Percentiles rank a stretch among this genome's conserved stretches.
These are phyloP conservation scores for Nemania abortiva DNA, from an alignment of 2,329 filamentous ascomycete genomes.

Conservation along the genomic window DNA sequence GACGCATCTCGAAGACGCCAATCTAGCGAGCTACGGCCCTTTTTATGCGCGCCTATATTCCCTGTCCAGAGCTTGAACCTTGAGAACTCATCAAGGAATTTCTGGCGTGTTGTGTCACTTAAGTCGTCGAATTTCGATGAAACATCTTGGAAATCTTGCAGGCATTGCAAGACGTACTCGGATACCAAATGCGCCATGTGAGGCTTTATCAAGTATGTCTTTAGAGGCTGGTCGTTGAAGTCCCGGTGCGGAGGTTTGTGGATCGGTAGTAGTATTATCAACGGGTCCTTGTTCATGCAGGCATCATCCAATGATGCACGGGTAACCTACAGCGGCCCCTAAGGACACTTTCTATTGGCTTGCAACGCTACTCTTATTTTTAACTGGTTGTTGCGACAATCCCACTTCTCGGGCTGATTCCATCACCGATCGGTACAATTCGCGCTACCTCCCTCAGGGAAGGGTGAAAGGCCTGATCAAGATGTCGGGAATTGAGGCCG, in stretches of 20 bases:
- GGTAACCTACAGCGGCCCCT: not conserved
- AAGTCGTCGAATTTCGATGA: not conserved
- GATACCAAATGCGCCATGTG: slow-evolving; percentile 14
- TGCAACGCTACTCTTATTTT: not conserved
- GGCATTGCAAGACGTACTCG: slow-evolving; percentile 11
- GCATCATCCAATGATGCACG: not conserved
- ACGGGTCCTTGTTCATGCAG: not conserved
- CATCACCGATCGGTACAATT: not conserved
- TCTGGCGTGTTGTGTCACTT: not conserved
- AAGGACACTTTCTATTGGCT: not conserved
- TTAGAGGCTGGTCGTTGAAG: not conserved
- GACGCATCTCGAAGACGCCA: slow-evolving; percentile 32
- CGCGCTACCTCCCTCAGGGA: not conserved
- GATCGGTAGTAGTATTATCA: not conserved
- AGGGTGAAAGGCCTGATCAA: not conserved
- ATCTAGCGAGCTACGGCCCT: slow-evolving; percentile 21
- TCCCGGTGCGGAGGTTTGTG: not conserved
- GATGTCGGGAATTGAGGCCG: slow-evolving; percentile 30
- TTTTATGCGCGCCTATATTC: slow-evolving; percentile 30
- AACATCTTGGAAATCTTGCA: slow-evolving; percentile 14
- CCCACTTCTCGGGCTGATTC: not conserved
- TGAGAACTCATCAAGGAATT: slow-evolving; percentile 10
- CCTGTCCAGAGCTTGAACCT: slow-evolving; percentile 29
- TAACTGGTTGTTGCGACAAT: not conserved
- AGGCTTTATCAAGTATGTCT: not conserved